phyloP scores from a whole-genome alignment of 208 protist species.

The Angomonas ambiguus region DNA sequence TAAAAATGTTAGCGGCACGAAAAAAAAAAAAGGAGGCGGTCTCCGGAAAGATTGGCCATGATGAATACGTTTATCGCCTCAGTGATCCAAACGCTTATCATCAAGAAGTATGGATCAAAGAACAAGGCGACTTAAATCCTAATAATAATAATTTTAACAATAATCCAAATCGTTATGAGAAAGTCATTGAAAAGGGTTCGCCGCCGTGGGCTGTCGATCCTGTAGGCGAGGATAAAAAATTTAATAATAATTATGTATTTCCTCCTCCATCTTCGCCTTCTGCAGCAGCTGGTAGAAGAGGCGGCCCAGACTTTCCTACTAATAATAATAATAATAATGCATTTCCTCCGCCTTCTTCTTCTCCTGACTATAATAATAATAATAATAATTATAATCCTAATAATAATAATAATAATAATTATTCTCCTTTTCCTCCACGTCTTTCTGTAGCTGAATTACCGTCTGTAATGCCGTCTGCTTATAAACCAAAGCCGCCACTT shows the following conservation, averaged over 20 bases:
- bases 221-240: background rate
- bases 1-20: slow-evolving; percentile 22
- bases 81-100: slow-evolving; percentile 26
- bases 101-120: slow-evolving; percentile 16
- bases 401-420: background rate
- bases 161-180: slow-evolving; percentile 9
- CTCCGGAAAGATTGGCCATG: slow-evolving; percentile 80
- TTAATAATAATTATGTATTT: slow-evolving; percentile 17
- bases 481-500: background rate
- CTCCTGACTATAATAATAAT: too few species aligned
- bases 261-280: background rate
- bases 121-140: slow-evolving; percentile 24
- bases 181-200: background rate
- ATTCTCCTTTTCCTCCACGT: background rate
- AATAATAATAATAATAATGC: background rate
- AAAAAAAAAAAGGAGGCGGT: slow-evolving; percentile 57
- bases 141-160: slow-evolving; percentile 5
- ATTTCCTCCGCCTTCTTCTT: background rate
- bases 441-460: background rate
- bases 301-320: background rate
- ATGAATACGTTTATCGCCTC: slow-evolving; percentile 69
- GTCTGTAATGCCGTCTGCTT: background rate
- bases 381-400: too few species aligned
- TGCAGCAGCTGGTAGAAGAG: background rate
- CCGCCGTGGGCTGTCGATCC: slow-evolving; percentile 28